Base-by-base conservation (phyloP, 805 yeast species). In the Candida boleticola region DNA sequence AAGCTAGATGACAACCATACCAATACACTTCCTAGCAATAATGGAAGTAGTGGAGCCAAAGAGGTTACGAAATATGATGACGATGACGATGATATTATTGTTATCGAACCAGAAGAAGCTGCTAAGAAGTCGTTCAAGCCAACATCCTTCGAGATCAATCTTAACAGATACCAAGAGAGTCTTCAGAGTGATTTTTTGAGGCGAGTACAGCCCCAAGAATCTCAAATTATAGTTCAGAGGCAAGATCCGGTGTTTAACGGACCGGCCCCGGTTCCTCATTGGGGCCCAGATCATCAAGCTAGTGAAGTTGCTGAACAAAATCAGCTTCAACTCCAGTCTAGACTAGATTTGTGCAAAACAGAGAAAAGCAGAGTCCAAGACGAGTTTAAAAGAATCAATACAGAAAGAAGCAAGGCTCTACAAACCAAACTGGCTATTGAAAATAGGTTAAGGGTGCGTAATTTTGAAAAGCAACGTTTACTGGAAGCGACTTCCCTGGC, bases 241-340 rank as follows among this genome's bases (percentile, higher is more conserved):
- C 10, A 7, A 11, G 27, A 25, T 11, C 27, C n/a, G n/a, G 25
- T 11, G 20, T 54, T 35, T 39, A 61, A 63, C 40, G 43, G 48
- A 37, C 67, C 67, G 3, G 65, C 56, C 2, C 67, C 66, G 3
- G 64, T 58, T 1, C 53, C 48, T 10, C 66, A 61, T 36, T 36
- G 37, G 37, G 37, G 36, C 5, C 26, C 36, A 18, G 26, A 33
- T 11, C 36, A 33, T 20, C 22, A 10, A 5, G 25, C 36, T 19
- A 5, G 14, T 20, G 36, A 21, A 5, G 36, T 31, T 5, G 19
- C 18, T 9, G 20, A 19, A 17, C 22, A 31, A 17, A 31, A 31
- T 17, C 18, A 14, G 21, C 20, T 17, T 16, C 35, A 31, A 7
- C 35, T 31, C 21, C 35, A 31, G 22, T 17, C 22, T 17, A 16